These are phyloP conservation scores for Lotus japonicus DNA, from an alignment of 306 rosid species.

Conservation along the genomic window DNA sequence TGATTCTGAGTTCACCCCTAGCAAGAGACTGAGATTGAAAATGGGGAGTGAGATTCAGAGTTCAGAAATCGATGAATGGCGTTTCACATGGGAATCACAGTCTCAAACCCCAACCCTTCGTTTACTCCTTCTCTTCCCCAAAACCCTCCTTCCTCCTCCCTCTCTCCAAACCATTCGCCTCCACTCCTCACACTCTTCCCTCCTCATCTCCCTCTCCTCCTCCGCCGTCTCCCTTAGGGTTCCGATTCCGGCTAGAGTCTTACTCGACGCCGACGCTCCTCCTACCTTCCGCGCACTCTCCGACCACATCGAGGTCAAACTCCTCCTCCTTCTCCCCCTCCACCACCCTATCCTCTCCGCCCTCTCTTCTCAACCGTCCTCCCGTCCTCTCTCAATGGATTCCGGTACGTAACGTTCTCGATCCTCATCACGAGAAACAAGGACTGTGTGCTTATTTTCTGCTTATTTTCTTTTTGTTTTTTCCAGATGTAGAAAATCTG, in stretches of 20 bases:
- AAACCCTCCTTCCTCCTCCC: slow-evolving; percentile 24
- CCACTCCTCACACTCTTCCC: slow-evolving; percentile 35
- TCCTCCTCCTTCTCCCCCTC: slow-evolving; percentile 72
- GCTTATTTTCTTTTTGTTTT: slow-evolving; percentile 17
- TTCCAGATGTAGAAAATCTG: slow-evolving; percentile 46
- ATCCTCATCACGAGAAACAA: no score
- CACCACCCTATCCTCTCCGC: slow-evolving; percentile 55
- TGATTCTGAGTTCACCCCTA: no score
- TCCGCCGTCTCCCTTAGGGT: slow-evolving; percentile 43
- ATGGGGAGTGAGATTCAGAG: neutral
- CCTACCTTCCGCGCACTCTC: slow-evolving; percentile 39
- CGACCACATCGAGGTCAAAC: slow-evolving; percentile 78
- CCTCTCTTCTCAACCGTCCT: slow-evolving; percentile 25
- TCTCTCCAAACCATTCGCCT: slow-evolving; percentile 38
- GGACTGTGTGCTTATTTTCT: neutral
- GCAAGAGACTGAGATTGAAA: no score
- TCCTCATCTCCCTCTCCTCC: neutral
- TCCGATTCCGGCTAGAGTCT: slow-evolving; percentile 56
- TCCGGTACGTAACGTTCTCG: no score
- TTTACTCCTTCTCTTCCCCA: slow-evolving; percentile 39
- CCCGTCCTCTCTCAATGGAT: slow-evolving; percentile 37
- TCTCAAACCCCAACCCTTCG: slow-evolving; percentile 74
- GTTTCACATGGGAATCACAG: slow-evolving; percentile 85
- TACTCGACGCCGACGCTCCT: slow-evolving; percentile 60
- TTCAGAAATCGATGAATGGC: slow-evolving; percentile 41